Evolutionary conservation across 2,329 filamentous ascomycete genomes (phyloP).

Genomic region (Lasiodiplodia theobromae): DNA sequence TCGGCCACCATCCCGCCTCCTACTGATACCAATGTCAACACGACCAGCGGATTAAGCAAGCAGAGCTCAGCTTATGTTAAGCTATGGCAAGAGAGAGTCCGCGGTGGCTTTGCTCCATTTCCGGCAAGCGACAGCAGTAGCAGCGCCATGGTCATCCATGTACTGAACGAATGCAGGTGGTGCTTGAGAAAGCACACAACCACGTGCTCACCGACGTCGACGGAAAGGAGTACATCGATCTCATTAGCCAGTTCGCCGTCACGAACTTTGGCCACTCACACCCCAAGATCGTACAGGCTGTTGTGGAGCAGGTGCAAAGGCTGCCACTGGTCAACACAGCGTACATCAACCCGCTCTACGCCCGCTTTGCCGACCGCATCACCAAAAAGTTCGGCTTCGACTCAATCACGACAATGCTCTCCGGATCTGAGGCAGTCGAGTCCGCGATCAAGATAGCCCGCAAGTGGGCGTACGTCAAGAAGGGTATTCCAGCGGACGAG

Average conservation of each 20-base stretch:
- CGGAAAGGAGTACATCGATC: conserved; percentile 10
- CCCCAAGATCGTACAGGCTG: not conserved
- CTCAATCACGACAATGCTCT: conserved; percentile 89
- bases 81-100: conserved; percentile 13
- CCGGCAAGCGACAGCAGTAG: not conserved
- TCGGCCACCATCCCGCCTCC: not conserved
- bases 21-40: not conserved
- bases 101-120: conserved; percentile 4
- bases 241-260: conserved; percentile 4
- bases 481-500: conserved; percentile 77
- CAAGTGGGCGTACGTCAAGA: conserved; percentile 84
- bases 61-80: not conserved
- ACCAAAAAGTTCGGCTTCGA: conserved; percentile 63
- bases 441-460: conserved; percentile 94
- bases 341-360: conserved; percentile 11
- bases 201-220: not conserved
- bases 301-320: conserved; percentile 4
- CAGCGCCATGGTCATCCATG: too few relatives aligned
- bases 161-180: not conserved
- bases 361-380: conserved; percentile 2
- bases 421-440: conserved; percentile 92
- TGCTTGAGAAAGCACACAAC: conserved; percentile 1
- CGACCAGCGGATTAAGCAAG: not conserved
- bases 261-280: conserved; percentile 13
- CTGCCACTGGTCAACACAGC: conserved; percentile 2